Evolutionary conservation across 345 rosid genomes (phyloP).

Genomic region (Citrus medica): DNA sequence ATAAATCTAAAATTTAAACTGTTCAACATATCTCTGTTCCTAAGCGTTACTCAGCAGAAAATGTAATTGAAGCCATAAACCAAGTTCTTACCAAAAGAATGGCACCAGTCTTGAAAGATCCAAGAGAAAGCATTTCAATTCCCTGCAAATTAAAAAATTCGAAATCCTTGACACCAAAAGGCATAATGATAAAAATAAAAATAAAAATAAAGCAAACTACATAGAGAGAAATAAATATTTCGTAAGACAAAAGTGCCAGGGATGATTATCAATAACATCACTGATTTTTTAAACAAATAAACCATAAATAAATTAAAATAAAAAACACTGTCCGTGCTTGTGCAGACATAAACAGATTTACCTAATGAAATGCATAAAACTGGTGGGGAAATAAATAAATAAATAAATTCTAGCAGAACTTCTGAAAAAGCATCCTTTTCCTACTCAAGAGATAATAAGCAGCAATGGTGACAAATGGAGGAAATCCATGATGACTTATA

Average conservation of each 20-base stretch:
- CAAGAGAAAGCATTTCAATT: constrained; percentile 99
- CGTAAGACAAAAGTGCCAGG: not conserved
- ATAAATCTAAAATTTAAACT: not conserved
- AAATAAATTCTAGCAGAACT: not conserved
- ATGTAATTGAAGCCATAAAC: constrained; percentile 1
- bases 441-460: not conserved
- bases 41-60: not conserved
- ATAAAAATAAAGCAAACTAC: not conserved
- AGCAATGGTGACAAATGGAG: not conserved
- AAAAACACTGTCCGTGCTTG: not conserved
- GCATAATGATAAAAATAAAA: not conserved
- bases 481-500: not conserved
- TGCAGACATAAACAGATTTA: not conserved
- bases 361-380: not conserved
- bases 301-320: not conserved
- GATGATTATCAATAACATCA: not conserved
- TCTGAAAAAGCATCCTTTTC: not conserved
- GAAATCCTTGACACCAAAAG: not conserved
- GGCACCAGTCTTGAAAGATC: constrained; percentile 96
- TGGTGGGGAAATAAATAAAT: not conserved
- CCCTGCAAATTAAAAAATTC: constrained; percentile 50
- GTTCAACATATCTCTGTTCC: not conserved
- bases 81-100: constrained; percentile 73
- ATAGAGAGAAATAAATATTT: not conserved
- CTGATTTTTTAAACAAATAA: not conserved